Evolutionary conservation across 2,329 filamentous ascomycete species (phyloP), one percentile per base, ranked within the genome.

Genomic region (Sporothrix variecibatus): DNA sequence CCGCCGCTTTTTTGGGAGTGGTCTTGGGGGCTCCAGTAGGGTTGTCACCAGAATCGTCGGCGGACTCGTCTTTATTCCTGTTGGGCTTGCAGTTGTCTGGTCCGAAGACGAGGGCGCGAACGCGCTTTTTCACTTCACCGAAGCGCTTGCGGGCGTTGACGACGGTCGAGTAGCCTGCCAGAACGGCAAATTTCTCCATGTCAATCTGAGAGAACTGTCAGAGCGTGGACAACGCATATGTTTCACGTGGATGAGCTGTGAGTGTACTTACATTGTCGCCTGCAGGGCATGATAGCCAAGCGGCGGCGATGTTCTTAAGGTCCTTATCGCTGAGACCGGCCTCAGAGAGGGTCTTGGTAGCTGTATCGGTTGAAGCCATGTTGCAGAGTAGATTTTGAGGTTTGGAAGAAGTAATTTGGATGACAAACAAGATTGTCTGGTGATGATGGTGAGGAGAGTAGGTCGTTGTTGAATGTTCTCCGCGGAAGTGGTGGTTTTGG

Each of bases 101-200:
- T 0, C 58, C 60, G n/a, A 77, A 77, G 12, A 76, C 70, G 23
- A 58, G 72, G 4, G 74, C 23, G 7, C 75, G 74, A 2, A 90
- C 81, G 60, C 85, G 84, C 81, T 86, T 81, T 75, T 87, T 84
- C 26, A 89, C 88, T 0, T 89, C 89, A 28, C 88, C 88, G 79
- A 90, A 91, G 81, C 91, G 91, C 75, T 88, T 88, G 78, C 76
- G 77, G 1, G 76, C 76, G 40, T 77, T 77, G 9, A 46, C 17
- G 2, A 65, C 62, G 43, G 76, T 77, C 3, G 74, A 71, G 34
- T 77, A 76, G 0, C 75, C 75, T 1, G 76, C 71, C 3, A 78
- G 56, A 28, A 58, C 8, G 28, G 76, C 70, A 26, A 77, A 77
- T 17, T 73, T 73, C 5, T 76, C 73, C 17, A 71, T 77, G 67